Conservation (phyloP, 176 grass and related monocot genomes). For the Zea luxurians region DNA sequence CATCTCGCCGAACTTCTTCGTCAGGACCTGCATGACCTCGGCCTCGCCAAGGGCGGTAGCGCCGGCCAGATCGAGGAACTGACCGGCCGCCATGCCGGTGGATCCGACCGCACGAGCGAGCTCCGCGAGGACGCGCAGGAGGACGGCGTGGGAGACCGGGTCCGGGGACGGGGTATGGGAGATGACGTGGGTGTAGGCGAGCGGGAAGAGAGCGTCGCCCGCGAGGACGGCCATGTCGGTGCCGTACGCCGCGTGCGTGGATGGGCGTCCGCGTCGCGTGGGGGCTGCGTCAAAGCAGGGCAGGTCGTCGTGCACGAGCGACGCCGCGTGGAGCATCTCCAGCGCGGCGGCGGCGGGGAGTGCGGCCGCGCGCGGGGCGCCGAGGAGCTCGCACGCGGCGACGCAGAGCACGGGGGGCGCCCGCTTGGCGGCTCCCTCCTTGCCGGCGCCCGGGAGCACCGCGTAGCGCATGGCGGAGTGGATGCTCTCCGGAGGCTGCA, state of each 20-base stretch:
- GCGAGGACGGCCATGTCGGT: slow-evolving; percentile 69
- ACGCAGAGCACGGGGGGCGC: slow-evolving; percentile 80
- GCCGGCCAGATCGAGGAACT: slow-evolving; percentile 74
- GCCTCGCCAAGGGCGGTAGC: slow-evolving; percentile 61
- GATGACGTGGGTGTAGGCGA: slow-evolving; percentile 72
- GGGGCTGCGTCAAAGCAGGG: slow-evolving; percentile 90
- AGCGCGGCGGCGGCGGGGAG: slow-evolving; percentile 75
- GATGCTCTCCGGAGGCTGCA: slow-evolving; percentile 68
- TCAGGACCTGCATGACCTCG: slow-evolving; percentile 72
- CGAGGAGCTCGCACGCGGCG: slow-evolving; percentile 84
- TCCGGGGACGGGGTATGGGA: slow-evolving; percentile 52
- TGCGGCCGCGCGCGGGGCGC: slow-evolving; percentile 53
- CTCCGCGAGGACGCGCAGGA: slow-evolving; percentile 77
- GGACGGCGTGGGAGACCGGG: slow-evolving; percentile 45
- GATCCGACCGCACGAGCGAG: slow-evolving; percentile 82
- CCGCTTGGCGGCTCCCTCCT: slow-evolving; percentile 73
- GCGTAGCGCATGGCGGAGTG: slow-evolving; percentile 83
- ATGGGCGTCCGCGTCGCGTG: slow-evolving; percentile 67
- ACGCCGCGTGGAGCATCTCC: slow-evolving; percentile 92
- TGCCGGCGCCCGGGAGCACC: slow-evolving; percentile 61
- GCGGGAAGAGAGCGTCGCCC: slow-evolving; percentile 83
- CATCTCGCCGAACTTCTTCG: slow-evolving; percentile 96
- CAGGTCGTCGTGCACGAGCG: slow-evolving; percentile 84
- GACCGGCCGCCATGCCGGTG: slow-evolving; percentile 84
- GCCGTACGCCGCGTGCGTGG: slow-evolving; percentile 78